phyloP scores from a whole-genome alignment of 306 rosid genomes.

The Oxytropis ochrocephala region DNA sequence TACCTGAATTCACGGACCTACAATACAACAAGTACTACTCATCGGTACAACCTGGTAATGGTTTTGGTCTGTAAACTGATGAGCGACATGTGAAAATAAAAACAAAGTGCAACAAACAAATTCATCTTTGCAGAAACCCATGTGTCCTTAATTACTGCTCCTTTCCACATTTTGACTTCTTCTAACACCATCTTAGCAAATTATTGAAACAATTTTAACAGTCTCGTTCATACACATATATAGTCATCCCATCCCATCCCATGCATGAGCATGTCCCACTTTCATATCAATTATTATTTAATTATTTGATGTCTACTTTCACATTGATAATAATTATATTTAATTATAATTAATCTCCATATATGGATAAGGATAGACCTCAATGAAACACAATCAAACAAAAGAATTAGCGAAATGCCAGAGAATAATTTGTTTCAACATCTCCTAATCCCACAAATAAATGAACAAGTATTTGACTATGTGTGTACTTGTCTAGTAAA shows the following conservation, averaged over 20 bases:
- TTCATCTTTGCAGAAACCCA: slow-evolving; percentile 30
- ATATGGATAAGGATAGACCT: background rate
- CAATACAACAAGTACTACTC: too few relatives aligned
- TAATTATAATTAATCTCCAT: background rate
- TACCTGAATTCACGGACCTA: slow-evolving; percentile 45
- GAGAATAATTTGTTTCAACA: background rate
- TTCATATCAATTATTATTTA: background rate
- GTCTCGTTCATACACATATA: background rate
- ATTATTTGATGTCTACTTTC: too few relatives aligned
- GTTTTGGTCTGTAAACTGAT: slow-evolving; percentile 39
- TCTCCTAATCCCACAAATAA: background rate
- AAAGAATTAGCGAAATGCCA: background rate
- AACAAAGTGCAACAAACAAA: background rate
- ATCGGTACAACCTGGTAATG: slow-evolving; percentile 47
- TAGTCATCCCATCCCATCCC: too few relatives aligned
- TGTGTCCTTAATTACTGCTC: slow-evolving; percentile 20
- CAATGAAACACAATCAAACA: background rate
- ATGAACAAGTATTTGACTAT: background rate
- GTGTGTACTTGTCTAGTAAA: background rate
- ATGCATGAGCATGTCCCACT: background rate
- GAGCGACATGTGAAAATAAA: slow-evolving; percentile 5
- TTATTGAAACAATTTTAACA: background rate
- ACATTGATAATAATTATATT: too few relatives aligned
- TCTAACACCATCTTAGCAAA: too few relatives aligned
- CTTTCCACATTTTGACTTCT: slow-evolving; percentile 10